These are phyloP conservation scores for Emydomyces testavorans DNA, from an alignment of 2,329 filamentous ascomycete genomes.

Conservation along the genomic window DNA sequence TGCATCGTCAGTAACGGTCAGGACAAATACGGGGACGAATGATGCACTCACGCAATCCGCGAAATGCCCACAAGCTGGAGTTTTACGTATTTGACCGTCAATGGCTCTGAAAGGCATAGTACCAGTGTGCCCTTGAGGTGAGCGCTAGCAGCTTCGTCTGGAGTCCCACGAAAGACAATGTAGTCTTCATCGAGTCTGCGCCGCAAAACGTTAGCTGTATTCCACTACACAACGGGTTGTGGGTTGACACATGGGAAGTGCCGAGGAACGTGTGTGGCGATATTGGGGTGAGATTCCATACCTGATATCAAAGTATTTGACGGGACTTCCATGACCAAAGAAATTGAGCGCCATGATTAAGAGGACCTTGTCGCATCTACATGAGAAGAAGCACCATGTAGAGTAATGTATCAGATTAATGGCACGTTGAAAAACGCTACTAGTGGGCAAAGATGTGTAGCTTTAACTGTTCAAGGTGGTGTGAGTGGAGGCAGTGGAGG, in stretches of 20 bases:
- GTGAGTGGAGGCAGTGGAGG: too few relatives aligned
- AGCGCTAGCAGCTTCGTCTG: slow-evolving; percentile 65
- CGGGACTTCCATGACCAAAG: slow-evolving; percentile 35
- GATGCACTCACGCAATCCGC: slow-evolving; percentile 51
- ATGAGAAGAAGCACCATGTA: neutral
- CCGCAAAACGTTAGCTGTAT: neutral
- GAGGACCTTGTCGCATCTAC: neutral
- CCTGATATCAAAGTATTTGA: slow-evolving; percentile 42
- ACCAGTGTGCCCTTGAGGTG: slow-evolving; percentile 62
- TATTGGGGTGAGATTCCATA: slow-evolving; percentile 15
- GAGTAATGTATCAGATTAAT: neutral
- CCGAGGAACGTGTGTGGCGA: neutral
- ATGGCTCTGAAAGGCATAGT: slow-evolving; percentile 56
- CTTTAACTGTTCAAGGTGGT: too few relatives aligned
- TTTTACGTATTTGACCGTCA: slow-evolving; percentile 62
- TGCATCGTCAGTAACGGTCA: neutral
- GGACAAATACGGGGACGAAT: neutral
- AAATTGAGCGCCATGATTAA: slow-evolving; percentile 37
- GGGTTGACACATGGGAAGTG: neutral
- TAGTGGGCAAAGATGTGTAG: too few relatives aligned
- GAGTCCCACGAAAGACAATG: slow-evolving; percentile 63
- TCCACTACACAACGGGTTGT: neutral
- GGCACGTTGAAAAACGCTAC: too few relatives aligned
- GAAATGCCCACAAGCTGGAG: slow-evolving; percentile 59
- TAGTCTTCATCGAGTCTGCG: slow-evolving; percentile 62